A percentile compares a stretch with the other conserved stretches of the same genome.
Evolutionary conservation across 345 rosid genomes (phyloP).

Genomic region (Arabidopsis suecica): DNA sequence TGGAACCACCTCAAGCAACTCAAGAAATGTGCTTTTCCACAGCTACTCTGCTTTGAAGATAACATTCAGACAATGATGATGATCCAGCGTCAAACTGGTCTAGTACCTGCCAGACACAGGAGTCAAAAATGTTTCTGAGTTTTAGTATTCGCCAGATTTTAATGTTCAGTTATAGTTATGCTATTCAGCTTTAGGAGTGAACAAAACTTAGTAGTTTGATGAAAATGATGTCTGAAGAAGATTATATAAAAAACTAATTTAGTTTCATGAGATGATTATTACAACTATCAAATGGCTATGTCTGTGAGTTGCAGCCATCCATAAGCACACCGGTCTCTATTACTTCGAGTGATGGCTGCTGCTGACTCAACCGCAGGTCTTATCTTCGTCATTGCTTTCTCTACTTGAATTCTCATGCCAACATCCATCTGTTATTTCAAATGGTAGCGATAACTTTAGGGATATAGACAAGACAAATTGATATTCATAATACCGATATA

Average conservation of each 20-base stretch:
- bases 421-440: conserved; percentile 59
- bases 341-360: conserved; percentile 52
- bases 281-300: conserved; percentile 37
- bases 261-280: conserved; percentile 34
- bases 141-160: conserved; percentile 12
- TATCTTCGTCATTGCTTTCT: conserved; percentile 64
- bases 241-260: conserved; percentile 16
- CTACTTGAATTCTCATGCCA: conserved; percentile 54
- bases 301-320: conserved; percentile 77
- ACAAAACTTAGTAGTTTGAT: conserved; percentile 13
- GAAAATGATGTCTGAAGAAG: conserved; percentile 11
- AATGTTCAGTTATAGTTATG: conserved; percentile 20
- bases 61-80: conserved; percentile 3
- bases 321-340: conserved; percentile 77
- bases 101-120: conserved; percentile 5
- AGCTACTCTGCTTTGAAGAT: conserved; percentile 30
- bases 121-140: neutral
- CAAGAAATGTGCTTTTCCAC: conserved; percentile 32
- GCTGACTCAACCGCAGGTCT: conserved; percentile 66
- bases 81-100: neutral
- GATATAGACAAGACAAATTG: conserved; percentile 6
- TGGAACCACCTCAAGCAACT: conserved; percentile 30
- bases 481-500: neutral
- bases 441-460: neutral
- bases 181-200: conserved; percentile 20